Conservation (phyloP, 805 yeast genomes). For the Candida coleopterorum region DNA sequence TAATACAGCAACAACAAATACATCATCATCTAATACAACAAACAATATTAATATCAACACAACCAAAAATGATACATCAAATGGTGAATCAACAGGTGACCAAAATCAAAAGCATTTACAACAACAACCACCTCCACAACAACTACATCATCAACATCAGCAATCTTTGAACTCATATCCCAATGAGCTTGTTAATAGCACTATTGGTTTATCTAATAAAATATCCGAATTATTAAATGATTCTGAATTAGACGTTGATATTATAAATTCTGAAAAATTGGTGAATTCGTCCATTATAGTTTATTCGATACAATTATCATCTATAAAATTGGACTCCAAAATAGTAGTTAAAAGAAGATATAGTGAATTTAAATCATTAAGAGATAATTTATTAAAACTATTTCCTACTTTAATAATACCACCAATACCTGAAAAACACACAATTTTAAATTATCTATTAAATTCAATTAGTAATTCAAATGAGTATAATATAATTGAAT, state of each 20-base stretch:
- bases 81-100: background rate
- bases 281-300: constrained; percentile 34
- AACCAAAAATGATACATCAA: background rate
- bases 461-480: constrained; percentile 35
- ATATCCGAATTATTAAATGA: constrained; percentile 26
- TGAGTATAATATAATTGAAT: constrained; percentile 39
- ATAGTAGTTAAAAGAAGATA: constrained; percentile 39
- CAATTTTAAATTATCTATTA: constrained; percentile 39
- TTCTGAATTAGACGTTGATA: constrained; percentile 23
- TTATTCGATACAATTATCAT: constrained; percentile 29
- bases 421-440: constrained; percentile 44
- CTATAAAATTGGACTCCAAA: constrained; percentile 6
- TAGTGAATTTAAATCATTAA: constrained; percentile 39
- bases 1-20: background rate
- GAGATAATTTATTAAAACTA: constrained; percentile 33
- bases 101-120: background rate
- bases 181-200: constrained; percentile 23
- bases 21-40: background rate
- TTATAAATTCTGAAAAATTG: constrained; percentile 32
- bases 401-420: constrained; percentile 39
- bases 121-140: no score
- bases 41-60: background rate
- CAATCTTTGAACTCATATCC: constrained; percentile 5
- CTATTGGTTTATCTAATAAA: constrained; percentile 25
- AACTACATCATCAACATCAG: constrained; percentile 1